Evolutionary conservation across 768 basidiomycete species (phyloP).

Genomic region (Leccinellum rugosiceps): DNA sequence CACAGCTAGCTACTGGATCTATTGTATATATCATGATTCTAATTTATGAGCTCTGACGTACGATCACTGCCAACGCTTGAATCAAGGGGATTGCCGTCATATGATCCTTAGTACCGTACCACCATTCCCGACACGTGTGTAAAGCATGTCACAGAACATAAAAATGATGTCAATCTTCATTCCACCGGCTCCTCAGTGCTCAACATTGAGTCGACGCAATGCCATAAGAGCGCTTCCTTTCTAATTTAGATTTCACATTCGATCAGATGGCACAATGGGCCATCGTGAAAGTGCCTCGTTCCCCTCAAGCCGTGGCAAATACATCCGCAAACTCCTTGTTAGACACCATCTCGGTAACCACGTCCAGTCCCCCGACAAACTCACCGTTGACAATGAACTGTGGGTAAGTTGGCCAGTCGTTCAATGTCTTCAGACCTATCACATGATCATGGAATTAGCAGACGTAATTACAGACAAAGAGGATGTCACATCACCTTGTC

Average conservation of each 20-base stretch:
- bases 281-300: neutral
- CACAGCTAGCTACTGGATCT: neutral
- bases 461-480: neutral
- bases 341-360: slow-evolving; percentile 84
- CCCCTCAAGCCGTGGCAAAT: slow-evolving; percentile 6
- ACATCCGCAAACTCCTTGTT: slow-evolving; percentile 70
- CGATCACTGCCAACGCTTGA: neutral
- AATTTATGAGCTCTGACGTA: too few species aligned
- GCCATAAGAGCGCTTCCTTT: neutral
- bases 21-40: too few species aligned
- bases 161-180: neutral
- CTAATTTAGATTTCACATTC: neutral
- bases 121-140: slow-evolving; percentile 8
- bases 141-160: slow-evolving; percentile 4
- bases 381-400: slow-evolving; percentile 88
- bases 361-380: slow-evolving; percentile 92
- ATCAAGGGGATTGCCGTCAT: neutral
- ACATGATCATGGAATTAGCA: slow-evolving; percentile 4
- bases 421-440: slow-evolving; percentile 67
- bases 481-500: slow-evolving; percentile 56
- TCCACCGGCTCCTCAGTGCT: neutral
- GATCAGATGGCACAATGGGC: neutral
- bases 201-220: neutral
- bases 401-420: slow-evolving; percentile 90
- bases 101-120: neutral